A percentile compares a stretch with the other conserved stretches of the same genome.
These are phyloP conservation scores for Coemansia sp. DNA, from an alignment of 192 early-diverging fungal species.

Conservation along the genomic window DNA sequence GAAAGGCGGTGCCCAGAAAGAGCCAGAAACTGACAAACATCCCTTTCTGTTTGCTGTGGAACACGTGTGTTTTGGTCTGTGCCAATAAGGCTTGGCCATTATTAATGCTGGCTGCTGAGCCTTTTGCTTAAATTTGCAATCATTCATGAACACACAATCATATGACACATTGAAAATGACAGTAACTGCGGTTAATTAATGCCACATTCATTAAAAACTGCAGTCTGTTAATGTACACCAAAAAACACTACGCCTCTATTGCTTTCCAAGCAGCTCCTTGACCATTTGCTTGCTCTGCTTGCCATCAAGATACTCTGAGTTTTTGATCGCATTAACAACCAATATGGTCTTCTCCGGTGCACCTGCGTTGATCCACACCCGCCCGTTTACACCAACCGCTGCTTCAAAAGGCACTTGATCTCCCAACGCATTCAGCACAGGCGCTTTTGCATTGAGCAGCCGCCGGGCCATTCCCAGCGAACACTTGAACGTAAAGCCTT, in stretches of 20 bases:
- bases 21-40: no score
- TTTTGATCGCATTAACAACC: constrained; percentile 68
- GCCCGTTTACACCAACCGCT: constrained; percentile 92
- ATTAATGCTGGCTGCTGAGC: no score
- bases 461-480: constrained; percentile 72
- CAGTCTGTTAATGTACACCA: neutral
- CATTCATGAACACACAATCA: no score
- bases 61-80: no score
- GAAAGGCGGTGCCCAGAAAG: no score
- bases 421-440: constrained; percentile 72
- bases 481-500: constrained; percentile 75
- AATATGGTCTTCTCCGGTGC: constrained; percentile 62
- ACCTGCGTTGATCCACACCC: constrained; percentile 85
- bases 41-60: no score
- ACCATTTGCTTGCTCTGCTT: constrained; percentile 61
- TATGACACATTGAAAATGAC: no score
- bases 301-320: constrained; percentile 66
- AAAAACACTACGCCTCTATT: constrained; percentile 4
- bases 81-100: no score
- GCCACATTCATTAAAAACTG: neutral
- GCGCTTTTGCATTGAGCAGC: constrained; percentile 67
- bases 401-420: constrained; percentile 78
- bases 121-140: no score
- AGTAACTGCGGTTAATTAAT: no score
- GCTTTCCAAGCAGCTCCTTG: constrained; percentile 43